A percentile compares a stretch with the other conserved stretches of the same genome.
Evolutionary conservation across 805 yeast species (phyloP).

Genomic region (Candida golubevii): DNA sequence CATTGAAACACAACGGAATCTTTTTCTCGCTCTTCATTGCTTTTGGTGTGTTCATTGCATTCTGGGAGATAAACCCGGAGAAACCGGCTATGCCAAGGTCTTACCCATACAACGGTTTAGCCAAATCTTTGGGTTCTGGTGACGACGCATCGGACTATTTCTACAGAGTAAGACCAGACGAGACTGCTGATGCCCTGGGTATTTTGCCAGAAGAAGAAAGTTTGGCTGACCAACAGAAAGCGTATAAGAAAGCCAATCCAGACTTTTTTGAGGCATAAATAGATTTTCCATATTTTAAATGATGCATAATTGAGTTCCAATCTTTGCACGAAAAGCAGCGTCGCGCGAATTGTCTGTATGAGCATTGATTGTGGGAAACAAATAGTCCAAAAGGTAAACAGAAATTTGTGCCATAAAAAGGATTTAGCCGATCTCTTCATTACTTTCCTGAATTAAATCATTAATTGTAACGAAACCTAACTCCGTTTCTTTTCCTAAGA

Average conservation of each 20-base stretch:
- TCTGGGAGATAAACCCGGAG: slow-evolving; percentile 52
- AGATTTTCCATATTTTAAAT: background rate
- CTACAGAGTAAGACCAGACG: slow-evolving; percentile 40
- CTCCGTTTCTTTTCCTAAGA: no score
- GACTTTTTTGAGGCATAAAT: slow-evolving; percentile 26
- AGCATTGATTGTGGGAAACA: no score
- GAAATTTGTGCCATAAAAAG: no score
- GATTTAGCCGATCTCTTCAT: no score
- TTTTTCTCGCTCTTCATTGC: slow-evolving; percentile 41
- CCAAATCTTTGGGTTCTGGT: slow-evolving; percentile 67
- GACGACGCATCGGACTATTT: slow-evolving; percentile 25
- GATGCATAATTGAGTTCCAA: no score
- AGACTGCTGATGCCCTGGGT: slow-evolving; percentile 35
- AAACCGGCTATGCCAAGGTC: slow-evolving; percentile 73
- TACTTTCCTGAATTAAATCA: no score
- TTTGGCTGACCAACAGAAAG: slow-evolving; percentile 25
- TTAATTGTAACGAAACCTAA: no score
- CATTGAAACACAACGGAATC: slow-evolving; percentile 51
- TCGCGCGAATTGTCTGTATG: no score
- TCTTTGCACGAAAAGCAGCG: no score
- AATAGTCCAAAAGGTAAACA: no score
- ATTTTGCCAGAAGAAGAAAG: slow-evolving; percentile 31
- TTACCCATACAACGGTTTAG: slow-evolving; percentile 72
- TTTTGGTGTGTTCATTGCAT: slow-evolving; percentile 42
- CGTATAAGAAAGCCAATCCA: slow-evolving; percentile 33